Percentiles rank a stretch among this genome's conserved stretches.
These are phyloP conservation scores for Alternaria sp. DNA, from an alignment of 2,329 filamentous ascomycete genomes.

Conservation along the genomic window DNA sequence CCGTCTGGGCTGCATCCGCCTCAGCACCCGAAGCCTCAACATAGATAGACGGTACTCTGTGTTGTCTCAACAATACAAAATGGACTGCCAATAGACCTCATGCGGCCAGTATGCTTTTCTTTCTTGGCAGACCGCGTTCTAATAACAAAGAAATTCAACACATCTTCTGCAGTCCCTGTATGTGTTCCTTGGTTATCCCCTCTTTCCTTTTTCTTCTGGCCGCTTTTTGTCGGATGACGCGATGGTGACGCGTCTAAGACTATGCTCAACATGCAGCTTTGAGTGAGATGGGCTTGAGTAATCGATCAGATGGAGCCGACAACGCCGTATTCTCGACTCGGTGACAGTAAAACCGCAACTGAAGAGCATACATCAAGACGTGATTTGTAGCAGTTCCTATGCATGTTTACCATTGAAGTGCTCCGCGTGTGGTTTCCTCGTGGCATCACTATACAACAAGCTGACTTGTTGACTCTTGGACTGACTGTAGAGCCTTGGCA, in stretches of 20 bases:
- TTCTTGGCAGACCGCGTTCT: neutral
- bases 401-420: neutral
- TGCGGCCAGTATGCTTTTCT: neutral
- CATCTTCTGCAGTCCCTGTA: neutral
- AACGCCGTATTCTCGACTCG: neutral
- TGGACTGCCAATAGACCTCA: neutral
- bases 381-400: neutral
- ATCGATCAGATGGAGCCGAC: too few species aligned
- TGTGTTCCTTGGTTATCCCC: neutral
- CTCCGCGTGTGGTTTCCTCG: too few species aligned
- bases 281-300: too few species aligned
- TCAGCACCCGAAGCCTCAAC: neutral
- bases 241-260: neutral
- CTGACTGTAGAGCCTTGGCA: neutral
- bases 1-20: slow-evolving; percentile 7
- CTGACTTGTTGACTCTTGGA: neutral
- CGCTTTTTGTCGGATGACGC: neutral
- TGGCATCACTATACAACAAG: too few species aligned
- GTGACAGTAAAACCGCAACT: neutral
- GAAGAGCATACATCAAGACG: neutral
- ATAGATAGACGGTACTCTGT: neutral
- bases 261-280: too few species aligned
- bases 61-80: neutral
- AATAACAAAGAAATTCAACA: neutral
- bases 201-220: neutral